Base-by-base conservation (phyloP, 352 stramenopile species). In the Phytophthora meadii region DNA sequence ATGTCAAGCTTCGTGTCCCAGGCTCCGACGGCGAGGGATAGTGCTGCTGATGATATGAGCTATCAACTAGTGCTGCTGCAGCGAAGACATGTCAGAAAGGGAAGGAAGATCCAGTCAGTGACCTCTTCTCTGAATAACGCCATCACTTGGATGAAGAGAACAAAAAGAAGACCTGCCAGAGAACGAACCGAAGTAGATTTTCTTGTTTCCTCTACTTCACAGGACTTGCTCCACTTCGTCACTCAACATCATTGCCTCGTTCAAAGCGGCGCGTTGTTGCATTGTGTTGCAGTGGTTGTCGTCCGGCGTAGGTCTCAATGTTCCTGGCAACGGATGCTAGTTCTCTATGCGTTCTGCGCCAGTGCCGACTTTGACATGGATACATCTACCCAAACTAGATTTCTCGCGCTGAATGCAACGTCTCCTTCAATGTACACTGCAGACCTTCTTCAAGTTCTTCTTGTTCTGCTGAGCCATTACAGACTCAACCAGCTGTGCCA, bases 1-100 rank as follows among this genome's bases (percentile, higher is more conserved):
- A 39, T 61, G 54, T 39, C 30, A 30, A 46, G 15, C 24, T 8
- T 55, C 44, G 44, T 63, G 55, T 63, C 55, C 55, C 55, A 47
- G 30, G 7, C 42, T 48, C 17, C 19, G 7, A 27, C 19, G 37
- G 37, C 37, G 14, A 11, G 12, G 12, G 30, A 34, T 34, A 42
- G 37, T 42, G 37, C 14, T 42, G 37, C 0, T 19, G 22, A 17
- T 17, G 15, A 6, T 17, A 22, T 42, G 10, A n/a, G 9, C 30
- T 34, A 34, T 9, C 28, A 34, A 14, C 30, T 36, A 36, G 30
- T 2, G 30, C 30, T 22, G 14, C 42, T 32, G 42, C 41, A 22
- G 9, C 41, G 41, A 19, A 42, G 4, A 10, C 37, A 46, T 10
- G 3, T 32, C 30, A 9, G n/a, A 42, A 30, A 39, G 24, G 42